Evolutionary conservation across 2,329 filamentous ascomycete species (phyloP), one percentile per base, ranked within the genome.

Genomic region (Colletotrichum sp.): DNA sequence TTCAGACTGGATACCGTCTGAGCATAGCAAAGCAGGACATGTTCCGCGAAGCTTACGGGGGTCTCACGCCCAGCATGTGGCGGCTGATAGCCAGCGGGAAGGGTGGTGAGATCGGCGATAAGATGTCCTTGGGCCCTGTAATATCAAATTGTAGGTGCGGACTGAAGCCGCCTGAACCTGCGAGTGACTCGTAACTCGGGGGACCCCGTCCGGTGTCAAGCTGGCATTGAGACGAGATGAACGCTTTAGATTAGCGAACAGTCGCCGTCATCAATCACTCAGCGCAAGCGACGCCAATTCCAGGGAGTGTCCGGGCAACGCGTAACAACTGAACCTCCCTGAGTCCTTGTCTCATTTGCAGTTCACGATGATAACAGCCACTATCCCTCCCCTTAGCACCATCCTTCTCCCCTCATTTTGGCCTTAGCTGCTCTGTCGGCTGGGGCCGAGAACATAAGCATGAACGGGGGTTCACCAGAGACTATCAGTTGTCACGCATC

Each of bases 31-130:
- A 2, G 28, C 6, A n/a, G 56, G n/a, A 13, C 56, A 15, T 34
- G 58, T 15, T 36, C 28, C 30, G 58, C 12, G 28, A 24, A 32
- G 58, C 58, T 30, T 26, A 43, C 56, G 34, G 34, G 34, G n/a
- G 58, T 34, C 61, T 64, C n/a, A 38, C 36, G 21, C n/a, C 28
- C 9, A 30, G 52, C n/a, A 24, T 21, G 28, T 55, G 48, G 36
- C 60, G 60, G 60, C 43, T 60, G 56, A 73, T 18, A 15, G n/a
- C 55, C 43, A 52, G 12, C 43, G 6, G 43, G 28, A 28, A 24
- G 21, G 34, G 56, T 67, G 10, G 52, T 56, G 18, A 72, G 73
- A 73, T 67, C 13, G 48, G 43, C 69, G 69, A 73, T 73, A 75
- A 73, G 69, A 28, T 3, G 6, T 15, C 52, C 26, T 36, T 48